Conservation (phyloP, 1,284 basidiomycete species). For the Ustilago crameri region DNA sequence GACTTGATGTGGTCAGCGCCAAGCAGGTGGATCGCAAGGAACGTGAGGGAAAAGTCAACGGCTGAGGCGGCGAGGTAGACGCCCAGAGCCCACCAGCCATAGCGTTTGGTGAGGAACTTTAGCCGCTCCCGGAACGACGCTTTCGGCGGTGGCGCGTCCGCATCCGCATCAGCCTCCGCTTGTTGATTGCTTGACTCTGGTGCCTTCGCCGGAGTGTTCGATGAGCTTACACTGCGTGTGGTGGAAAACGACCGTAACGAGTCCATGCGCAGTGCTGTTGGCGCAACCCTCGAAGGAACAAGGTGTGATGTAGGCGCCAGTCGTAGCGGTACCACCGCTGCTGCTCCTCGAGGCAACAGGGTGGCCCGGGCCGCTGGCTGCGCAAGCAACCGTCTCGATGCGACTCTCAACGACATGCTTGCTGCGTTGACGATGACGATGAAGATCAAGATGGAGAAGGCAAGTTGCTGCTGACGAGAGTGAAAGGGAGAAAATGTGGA, state of each 20-base stretch:
- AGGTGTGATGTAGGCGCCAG: slow-evolving; percentile 9
- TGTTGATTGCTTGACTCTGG: background rate
- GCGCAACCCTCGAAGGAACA: too few relatives aligned
- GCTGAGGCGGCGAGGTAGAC: slow-evolving; percentile 57
- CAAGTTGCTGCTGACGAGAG: background rate
- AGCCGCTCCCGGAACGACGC: slow-evolving; percentile 49
- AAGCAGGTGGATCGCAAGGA: slow-evolving; percentile 83
- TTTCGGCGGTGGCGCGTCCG: slow-evolving; percentile 36
- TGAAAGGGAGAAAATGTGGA: background rate
- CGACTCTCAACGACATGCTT: slow-evolving; percentile 20
- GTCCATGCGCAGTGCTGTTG: background rate
- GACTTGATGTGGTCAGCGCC: slow-evolving; percentile 89
- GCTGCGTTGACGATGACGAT: background rate
- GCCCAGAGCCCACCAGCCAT: slow-evolving; percentile 67
- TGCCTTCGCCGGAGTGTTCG: too few relatives aligned
- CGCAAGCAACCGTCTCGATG: slow-evolving; percentile 2
- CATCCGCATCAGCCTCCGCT: slow-evolving; percentile 9
- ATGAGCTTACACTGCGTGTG: too few relatives aligned
- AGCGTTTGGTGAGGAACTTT: slow-evolving; percentile 58
- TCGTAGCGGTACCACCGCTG: background rate
- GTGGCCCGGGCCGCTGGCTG: too few relatives aligned
- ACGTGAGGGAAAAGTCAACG: slow-evolving; percentile 73
- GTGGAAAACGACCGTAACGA: background rate
- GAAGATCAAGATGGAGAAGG: background rate
- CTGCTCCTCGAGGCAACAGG: background rate